These are phyloP conservation scores for Beauveria pseudobassiana DNA, from an alignment of 2,329 filamentous ascomycete species.

Conservation along the genomic window DNA sequence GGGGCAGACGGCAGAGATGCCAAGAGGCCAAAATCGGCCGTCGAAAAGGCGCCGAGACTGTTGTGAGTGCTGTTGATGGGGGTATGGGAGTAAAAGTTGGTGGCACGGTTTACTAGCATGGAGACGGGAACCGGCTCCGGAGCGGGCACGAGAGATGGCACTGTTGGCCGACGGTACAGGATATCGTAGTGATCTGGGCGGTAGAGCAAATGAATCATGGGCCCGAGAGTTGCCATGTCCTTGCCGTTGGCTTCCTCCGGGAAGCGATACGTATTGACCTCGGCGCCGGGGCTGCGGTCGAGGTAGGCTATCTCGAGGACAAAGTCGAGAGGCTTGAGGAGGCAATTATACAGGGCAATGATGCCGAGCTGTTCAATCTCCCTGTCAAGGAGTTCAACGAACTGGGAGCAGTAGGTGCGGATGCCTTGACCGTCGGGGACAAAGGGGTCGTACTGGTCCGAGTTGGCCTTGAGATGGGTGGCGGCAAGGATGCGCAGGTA, in stretches of 20 bases:
- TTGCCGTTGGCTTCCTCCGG: slow-evolving; percentile 45
- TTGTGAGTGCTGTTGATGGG: slow-evolving; percentile 33
- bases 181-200: slow-evolving; percentile 88
- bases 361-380: slow-evolving; percentile 93
- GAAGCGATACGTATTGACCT: slow-evolving; percentile 66
- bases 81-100: slow-evolving; percentile 38
- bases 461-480: slow-evolving; percentile 73
- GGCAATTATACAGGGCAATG: slow-evolving; percentile 64
- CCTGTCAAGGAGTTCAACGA: slow-evolving; percentile 65
- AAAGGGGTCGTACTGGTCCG: slow-evolving; percentile 63
- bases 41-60: slow-evolving; percentile 34
- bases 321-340: slow-evolving; percentile 72
- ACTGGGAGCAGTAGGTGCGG: slow-evolving; percentile 59
- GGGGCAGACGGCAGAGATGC: slow-evolving; percentile 17
- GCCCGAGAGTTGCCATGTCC: slow-evolving; percentile 35
- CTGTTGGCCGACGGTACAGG: slow-evolving; percentile 55
- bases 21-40: slow-evolving; percentile 35
- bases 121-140: slow-evolving; percentile 14
- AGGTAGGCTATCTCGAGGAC: slow-evolving; percentile 85
- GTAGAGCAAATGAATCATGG: slow-evolving; percentile 53
- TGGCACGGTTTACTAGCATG: slow-evolving; percentile 48
- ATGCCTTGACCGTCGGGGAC: slow-evolving; percentile 53
- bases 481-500: slow-evolving; percentile 76
- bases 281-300: slow-evolving; percentile 70
- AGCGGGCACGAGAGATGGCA: slow-evolving; percentile 17